phyloP scores from a whole-genome alignment of 495 filamentous ascomycete species.

The Thermothielavioides terrestris region DNA sequence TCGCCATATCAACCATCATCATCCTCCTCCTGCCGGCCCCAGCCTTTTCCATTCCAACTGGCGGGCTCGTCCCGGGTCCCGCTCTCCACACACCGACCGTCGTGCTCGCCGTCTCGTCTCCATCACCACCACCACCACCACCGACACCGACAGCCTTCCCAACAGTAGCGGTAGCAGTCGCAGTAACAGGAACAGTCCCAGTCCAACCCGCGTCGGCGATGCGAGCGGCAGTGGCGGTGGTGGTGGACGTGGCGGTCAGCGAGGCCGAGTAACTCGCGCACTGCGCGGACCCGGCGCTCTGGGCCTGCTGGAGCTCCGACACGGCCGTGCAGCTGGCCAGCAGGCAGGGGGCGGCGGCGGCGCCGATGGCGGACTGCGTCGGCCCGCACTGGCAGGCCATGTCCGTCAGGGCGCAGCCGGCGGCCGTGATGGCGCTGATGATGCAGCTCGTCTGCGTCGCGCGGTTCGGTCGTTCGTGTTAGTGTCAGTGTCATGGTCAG shows the following conservation, averaged over 20 bases:
- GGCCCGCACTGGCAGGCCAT: conserved; percentile 23
- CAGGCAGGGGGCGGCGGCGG: conserved; percentile 18
- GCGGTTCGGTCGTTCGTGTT: neutral
- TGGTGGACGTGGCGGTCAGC: neutral
- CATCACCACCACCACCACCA: too few species aligned
- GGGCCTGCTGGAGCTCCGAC: conserved; percentile 12
- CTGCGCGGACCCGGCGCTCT: conserved; percentile 17
- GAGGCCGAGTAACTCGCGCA: conserved; percentile 16
- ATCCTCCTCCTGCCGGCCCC: too few species aligned
- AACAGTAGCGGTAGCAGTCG: too few species aligned
- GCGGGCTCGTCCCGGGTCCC: too few species aligned
- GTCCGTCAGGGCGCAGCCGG: conserved; percentile 18
- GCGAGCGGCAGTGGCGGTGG: neutral
- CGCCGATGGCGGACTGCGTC: conserved; percentile 11
- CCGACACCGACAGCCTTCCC: too few species aligned
- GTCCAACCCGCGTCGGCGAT: too few species aligned
- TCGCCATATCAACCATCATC: too few species aligned
- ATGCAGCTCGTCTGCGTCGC: conserved; percentile 19
- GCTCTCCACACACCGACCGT: too few species aligned
- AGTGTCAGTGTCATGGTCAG: neutral
- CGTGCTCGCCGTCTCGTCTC: too few species aligned
- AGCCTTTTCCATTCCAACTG: too few species aligned
- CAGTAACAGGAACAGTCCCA: too few species aligned
- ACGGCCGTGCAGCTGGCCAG: conserved; percentile 8
- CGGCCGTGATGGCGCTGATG: conserved; percentile 19